phyloP scores from a whole-genome alignment of 1,139 yeast genomes.

The Zygosaccharomyces pseudobailii region DNA sequence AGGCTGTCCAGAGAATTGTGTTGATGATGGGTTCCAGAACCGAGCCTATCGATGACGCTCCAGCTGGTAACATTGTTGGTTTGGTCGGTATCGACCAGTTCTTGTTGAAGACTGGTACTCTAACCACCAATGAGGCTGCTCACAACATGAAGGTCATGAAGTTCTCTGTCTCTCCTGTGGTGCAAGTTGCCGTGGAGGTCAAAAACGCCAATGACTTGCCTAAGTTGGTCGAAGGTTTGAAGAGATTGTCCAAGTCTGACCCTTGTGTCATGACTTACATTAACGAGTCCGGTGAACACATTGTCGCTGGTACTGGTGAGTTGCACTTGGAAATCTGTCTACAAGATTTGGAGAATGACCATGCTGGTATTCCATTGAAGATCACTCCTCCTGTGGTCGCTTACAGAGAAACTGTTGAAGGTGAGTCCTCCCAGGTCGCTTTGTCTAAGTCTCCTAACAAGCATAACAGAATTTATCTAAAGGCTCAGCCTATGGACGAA shows the following conservation, averaged over 20 bases:
- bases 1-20: constrained; percentile 98
- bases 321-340: constrained; percentile 98
- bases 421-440: constrained; percentile 91
- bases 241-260: constrained; percentile 99
- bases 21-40: constrained; percentile 99
- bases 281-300: constrained; percentile 97
- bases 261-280: constrained; percentile 93
- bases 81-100: constrained; percentile 99
- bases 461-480: constrained; percentile 99
- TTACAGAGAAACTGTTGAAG: constrained; percentile 97
- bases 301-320: constrained; percentile 99
- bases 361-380: constrained; percentile 99
- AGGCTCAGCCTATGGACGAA: constrained; percentile 94
- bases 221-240: constrained; percentile 99
- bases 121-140: constrained; percentile 93
- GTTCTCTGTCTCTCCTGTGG: constrained; percentile 99
- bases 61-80: constrained; percentile 99
- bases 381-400: constrained; percentile 97
- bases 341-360: constrained; percentile 94
- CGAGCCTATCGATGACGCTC: constrained; percentile 98
- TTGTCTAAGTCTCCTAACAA: constrained; percentile 99
- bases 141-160: constrained; percentile 99
- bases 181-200: constrained; percentile 98
- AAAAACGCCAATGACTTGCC: constrained; percentile 99
- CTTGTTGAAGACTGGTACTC: constrained; percentile 98